Evolutionary conservation across 306 rosid genomes (phyloP).

Genomic region (Cajanus cajan): DNA sequence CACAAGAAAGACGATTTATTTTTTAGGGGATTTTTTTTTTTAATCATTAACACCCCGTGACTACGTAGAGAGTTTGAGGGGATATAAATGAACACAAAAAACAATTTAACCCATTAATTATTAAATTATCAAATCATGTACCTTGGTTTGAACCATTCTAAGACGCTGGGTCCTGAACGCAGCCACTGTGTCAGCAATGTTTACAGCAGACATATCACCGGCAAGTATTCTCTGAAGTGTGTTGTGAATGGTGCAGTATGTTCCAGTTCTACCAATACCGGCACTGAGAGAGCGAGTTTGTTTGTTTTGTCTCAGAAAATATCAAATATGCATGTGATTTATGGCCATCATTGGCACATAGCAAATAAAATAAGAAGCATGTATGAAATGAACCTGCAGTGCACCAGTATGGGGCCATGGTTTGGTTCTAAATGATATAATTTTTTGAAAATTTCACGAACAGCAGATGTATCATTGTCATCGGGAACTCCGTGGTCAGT

Average conservation of each 20-base stretch:
- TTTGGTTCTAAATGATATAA: conserved; percentile 56
- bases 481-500: conserved; percentile 99
- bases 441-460: conserved; percentile 75
- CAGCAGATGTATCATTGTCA: conserved; percentile 56
- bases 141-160: conserved; percentile 97
- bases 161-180: conserved; percentile 82
- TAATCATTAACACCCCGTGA: too few species aligned
- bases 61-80: too few species aligned
- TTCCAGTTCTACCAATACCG: conserved; percentile 97
- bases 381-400: conserved; percentile 75
- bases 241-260: conserved; percentile 87
- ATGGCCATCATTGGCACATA: not conserved
- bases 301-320: too few species aligned
- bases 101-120: too few species aligned
- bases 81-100: too few species aligned
- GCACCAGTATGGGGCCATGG: conserved; percentile 85
- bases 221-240: conserved; percentile 85
- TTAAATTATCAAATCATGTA: conserved; percentile 35
- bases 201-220: conserved; percentile 88
- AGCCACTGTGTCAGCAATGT: conserved; percentile 63
- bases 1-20: too few species aligned
- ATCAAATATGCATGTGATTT: conserved; percentile 19
- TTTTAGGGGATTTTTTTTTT: too few species aligned
- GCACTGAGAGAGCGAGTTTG: conserved; percentile 67
- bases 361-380: not conserved